A percentile compares a stretch with the other conserved stretches of the same genome.
Conservation (phyloP, 441 rosid species). For the Metrosideros polymorpha region DNA sequence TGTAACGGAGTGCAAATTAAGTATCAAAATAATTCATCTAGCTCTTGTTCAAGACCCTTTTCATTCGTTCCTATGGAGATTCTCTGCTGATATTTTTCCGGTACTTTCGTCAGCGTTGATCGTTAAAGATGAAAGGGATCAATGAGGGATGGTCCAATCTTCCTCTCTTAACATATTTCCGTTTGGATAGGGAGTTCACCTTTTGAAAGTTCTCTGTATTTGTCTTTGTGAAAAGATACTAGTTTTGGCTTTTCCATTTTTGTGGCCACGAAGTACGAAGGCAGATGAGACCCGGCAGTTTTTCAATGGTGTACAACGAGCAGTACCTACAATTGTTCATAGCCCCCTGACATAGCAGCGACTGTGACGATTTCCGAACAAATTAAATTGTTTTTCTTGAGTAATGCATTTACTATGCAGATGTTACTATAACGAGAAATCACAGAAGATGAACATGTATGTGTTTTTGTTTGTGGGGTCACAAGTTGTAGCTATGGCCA, state of each 20-base stretch:
- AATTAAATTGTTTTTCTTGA: not conserved
- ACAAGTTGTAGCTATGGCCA: not conserved
- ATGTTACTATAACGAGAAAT: not conserved
- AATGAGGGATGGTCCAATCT: no score
- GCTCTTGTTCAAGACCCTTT: no score
- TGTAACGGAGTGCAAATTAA: not conserved
- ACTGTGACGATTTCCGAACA: not conserved
- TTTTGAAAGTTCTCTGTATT: no score
- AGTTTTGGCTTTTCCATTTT: not conserved
- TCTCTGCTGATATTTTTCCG: no score
- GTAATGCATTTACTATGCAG: not conserved
- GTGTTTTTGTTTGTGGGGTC: not conserved
- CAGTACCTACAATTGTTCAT: not conserved
- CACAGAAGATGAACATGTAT: no score
- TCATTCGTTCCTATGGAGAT: no score
- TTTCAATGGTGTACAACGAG: not conserved
- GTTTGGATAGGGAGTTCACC: no score
- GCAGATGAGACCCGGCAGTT: not conserved
- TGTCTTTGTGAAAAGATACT: no score
- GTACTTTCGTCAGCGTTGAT: no score
- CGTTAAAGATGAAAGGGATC: no score
- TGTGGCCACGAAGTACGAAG: not conserved
- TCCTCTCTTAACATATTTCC: no score
- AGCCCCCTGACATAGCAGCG: not conserved
- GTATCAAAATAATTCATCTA: no score